Evolutionary conservation across 345 rosid species (phyloP).

Genomic region (Psidium friedrichsthalianum): DNA sequence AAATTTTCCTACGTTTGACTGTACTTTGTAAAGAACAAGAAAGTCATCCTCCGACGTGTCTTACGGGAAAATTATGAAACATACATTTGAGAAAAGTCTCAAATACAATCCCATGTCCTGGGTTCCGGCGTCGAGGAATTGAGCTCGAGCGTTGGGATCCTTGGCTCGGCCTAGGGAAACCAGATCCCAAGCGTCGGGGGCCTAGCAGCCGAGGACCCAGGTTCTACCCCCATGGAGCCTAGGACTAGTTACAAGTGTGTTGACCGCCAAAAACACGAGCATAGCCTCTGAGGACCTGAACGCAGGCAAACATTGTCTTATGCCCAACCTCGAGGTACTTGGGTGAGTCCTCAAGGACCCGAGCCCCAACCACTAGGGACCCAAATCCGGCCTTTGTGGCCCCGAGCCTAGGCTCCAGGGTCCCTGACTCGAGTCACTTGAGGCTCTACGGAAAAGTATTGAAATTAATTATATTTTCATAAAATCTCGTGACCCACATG

Average conservation of each 20-base stretch:
- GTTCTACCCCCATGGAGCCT: neutral
- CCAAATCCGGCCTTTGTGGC: neutral
- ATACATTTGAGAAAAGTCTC: neutral
- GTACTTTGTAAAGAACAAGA: neutral
- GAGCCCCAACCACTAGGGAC: fast-evolving
- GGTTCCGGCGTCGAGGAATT: neutral
- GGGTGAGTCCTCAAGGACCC: neutral
- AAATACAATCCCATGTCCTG: neutral
- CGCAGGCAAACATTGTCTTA: neutral
- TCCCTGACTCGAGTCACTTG: neutral
- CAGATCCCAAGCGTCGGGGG: neutral
- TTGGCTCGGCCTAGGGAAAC: fast-evolving
- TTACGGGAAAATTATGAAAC: neutral
- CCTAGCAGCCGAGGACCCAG: neutral
- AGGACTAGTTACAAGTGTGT: neutral
- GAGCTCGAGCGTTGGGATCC: neutral
- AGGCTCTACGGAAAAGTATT: neutral
- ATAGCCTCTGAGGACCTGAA: neutral
- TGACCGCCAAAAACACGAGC: neutral
- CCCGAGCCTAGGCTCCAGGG: neutral
- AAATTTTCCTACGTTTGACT: neutral
- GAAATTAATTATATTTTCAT: neutral
- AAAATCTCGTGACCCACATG: neutral
- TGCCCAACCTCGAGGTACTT: neutral
- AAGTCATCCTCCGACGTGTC: neutral